phyloP scores from a whole-genome alignment of 1,284 basidiomycete species.

The Naganishia albida region DNA sequence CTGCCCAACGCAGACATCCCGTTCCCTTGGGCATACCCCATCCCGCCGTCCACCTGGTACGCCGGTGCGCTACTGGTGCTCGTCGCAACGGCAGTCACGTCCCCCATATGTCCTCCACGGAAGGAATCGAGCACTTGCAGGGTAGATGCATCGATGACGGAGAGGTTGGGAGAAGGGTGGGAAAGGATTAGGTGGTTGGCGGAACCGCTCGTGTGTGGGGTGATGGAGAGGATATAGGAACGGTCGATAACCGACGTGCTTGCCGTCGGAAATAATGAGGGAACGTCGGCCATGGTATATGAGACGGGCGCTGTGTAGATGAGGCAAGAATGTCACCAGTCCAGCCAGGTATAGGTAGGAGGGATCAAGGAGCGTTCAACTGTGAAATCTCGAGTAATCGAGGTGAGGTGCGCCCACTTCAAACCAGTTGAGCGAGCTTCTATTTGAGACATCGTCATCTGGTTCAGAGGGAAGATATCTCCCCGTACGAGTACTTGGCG shows the following conservation, averaged over 20 bases:
- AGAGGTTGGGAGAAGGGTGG: constrained; percentile 46
- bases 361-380: neutral
- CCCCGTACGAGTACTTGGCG: no score
- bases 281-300: constrained; percentile 46
- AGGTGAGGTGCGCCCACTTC: neutral
- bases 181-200: constrained; percentile 49
- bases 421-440: constrained; percentile 10
- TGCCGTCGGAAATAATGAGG: constrained; percentile 46
- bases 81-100: constrained; percentile 41
- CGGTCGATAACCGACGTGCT: constrained; percentile 37
- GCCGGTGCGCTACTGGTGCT: constrained; percentile 27
- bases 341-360: neutral
- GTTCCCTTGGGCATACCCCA: constrained; percentile 9
- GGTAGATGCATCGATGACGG: constrained; percentile 49
- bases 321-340: neutral
- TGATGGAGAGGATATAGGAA: constrained; percentile 51
- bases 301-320: no score
- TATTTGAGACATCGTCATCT: constrained; percentile 1
- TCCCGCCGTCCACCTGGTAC: constrained; percentile 11
- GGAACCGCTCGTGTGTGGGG: constrained; percentile 42
- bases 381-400: constrained; percentile 1
- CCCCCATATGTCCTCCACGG: constrained; percentile 42
- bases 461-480: neutral
- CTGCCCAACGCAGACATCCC: constrained; percentile 20
- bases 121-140: constrained; percentile 47